Evolutionary conservation across 2,329 filamentous ascomycete genomes (phyloP).

Genomic region (Colletotrichum gigasporum): DNA sequence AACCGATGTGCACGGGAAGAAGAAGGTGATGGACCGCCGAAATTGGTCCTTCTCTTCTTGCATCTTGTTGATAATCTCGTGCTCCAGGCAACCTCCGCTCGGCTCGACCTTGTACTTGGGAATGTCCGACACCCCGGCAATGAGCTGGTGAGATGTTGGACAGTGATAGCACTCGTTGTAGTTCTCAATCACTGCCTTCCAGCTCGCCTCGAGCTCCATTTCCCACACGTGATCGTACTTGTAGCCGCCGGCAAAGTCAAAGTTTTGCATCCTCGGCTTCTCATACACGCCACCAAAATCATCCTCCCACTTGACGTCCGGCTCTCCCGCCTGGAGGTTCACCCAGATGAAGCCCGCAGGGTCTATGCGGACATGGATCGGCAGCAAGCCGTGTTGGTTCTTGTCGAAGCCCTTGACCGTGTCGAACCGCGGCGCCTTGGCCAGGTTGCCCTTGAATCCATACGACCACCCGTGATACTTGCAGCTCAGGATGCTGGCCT

Average conservation of each 20-base stretch:
- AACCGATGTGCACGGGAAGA: constrained; percentile 18
- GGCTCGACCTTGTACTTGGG: constrained; percentile 51
- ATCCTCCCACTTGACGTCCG: constrained; percentile 52
- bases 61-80: constrained; percentile 48
- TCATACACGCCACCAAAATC: constrained; percentile 44
- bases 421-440: constrained; percentile 53
- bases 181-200: constrained; percentile 55
- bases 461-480: constrained; percentile 59
- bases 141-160: constrained; percentile 56
- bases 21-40: constrained; percentile 22
- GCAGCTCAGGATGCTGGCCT: constrained; percentile 28
- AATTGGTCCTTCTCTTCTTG: constrained; percentile 38
- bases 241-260: constrained; percentile 37
- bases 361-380: constrained; percentile 56
- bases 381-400: constrained; percentile 40
- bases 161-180: constrained; percentile 62
- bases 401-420: constrained; percentile 49
- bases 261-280: constrained; percentile 35
- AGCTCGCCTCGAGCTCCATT: constrained; percentile 47
- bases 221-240: constrained; percentile 44
- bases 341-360: constrained; percentile 58
- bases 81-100: constrained; percentile 44
- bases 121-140: constrained; percentile 54
- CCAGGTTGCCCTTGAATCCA: constrained; percentile 49
- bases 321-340: constrained; percentile 54